Conservation (phyloP, 768 basidiomycete species). For the Phaffia australis region DNA sequence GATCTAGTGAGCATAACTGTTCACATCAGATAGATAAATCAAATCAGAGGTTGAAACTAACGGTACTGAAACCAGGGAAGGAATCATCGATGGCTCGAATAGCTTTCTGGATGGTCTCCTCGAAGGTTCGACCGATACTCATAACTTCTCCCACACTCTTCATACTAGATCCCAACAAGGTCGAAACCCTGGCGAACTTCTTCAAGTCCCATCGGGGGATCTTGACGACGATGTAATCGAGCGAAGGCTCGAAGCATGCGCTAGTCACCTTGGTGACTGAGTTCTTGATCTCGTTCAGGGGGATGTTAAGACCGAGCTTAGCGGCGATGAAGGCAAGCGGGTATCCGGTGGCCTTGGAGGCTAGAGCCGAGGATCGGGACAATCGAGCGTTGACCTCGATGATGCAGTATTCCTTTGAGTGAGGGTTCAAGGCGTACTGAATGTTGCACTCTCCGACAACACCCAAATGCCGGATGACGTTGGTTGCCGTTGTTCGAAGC, state of each 20-base stretch:
- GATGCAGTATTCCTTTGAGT: slow-evolving; percentile 92
- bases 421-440: slow-evolving; percentile 92
- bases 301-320: slow-evolving; percentile 92
- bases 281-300: slow-evolving; percentile 95
- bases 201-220: slow-evolving; percentile 98
- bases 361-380: slow-evolving; percentile 91
- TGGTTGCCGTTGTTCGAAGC: slow-evolving; percentile 95
- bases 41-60: slow-evolving; percentile 29
- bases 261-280: slow-evolving; percentile 91
- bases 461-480: slow-evolving; percentile 95
- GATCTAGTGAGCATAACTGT: neutral
- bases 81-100: slow-evolving; percentile 93
- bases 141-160: slow-evolving; percentile 99
- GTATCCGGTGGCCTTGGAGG: slow-evolving; percentile 97
- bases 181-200: slow-evolving; percentile 91
- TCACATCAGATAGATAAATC: neutral
- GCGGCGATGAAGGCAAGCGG: slow-evolving; percentile 97
- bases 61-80: slow-evolving; percentile 85
- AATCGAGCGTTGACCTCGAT: slow-evolving; percentile 99
- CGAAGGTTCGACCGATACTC: slow-evolving; percentile 96
- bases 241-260: slow-evolving; percentile 93
- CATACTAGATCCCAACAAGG: slow-evolving; percentile 86
- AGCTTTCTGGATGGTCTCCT: slow-evolving; percentile 97
- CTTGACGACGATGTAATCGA: slow-evolving; percentile 97
- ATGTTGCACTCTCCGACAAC: slow-evolving; percentile 99